phyloP scores from a whole-genome alignment of 306 rosid species.

The Biancaea sappan region DNA sequence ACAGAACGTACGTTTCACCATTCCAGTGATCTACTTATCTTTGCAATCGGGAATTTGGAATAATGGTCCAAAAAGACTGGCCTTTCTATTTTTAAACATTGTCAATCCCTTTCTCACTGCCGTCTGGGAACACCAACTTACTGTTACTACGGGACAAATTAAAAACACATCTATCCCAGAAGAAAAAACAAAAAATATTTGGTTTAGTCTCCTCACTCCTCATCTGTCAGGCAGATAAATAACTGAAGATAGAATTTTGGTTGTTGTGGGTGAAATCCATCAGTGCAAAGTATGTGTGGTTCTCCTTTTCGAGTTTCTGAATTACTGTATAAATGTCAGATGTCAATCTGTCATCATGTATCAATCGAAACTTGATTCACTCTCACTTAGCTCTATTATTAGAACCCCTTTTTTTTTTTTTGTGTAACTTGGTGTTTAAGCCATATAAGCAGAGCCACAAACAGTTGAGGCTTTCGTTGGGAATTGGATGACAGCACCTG shows the following conservation, averaged over 20 bases:
- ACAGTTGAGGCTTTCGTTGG: background rate
- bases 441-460: no score
- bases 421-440: background rate
- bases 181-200: no score
- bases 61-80: no score
- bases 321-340: background rate
- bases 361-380: background rate
- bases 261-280: background rate
- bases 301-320: background rate
- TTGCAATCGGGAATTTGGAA: no score
- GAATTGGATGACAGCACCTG: no score
- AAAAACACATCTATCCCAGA: no score
- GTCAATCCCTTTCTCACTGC: no score
- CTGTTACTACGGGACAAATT: no score
- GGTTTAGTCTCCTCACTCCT: background rate
- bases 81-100: no score
- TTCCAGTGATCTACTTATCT: no score
- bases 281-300: background rate
- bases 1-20: no score
- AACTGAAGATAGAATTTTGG: background rate
- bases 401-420: background rate
- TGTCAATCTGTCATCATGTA: background rate
- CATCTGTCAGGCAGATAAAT: background rate
- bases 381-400: background rate
- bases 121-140: no score